These are phyloP conservation scores for Astrephomene gubernaculifera DNA, from an alignment of 139 green algal species.

Conservation along the genomic window DNA sequence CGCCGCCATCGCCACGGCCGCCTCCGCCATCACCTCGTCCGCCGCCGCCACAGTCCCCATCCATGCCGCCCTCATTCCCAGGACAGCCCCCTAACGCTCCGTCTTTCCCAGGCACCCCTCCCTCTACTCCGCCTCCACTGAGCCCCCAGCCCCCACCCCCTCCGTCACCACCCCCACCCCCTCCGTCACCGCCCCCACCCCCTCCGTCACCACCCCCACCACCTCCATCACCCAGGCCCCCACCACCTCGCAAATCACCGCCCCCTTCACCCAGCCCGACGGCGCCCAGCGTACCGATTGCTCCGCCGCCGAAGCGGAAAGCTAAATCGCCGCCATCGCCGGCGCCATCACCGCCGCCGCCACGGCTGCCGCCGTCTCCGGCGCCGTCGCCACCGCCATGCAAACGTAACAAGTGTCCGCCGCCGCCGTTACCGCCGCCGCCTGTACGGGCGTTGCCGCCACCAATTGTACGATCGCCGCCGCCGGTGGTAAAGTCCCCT, in stretches of 20 bases:
- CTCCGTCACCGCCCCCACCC: background rate
- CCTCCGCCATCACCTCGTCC: constrained; percentile 5
- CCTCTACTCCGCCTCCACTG: background rate
- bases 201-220: background rate
- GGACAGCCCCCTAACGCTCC: no score
- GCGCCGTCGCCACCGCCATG: background rate
- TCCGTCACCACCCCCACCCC: background rate
- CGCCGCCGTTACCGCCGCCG: background rate
- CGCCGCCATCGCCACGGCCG: background rate
- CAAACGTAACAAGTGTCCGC: no score
- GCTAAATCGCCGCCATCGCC: background rate
- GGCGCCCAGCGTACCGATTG: background rate
- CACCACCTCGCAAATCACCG: background rate
- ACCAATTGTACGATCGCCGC: background rate
- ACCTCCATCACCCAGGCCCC: background rate
- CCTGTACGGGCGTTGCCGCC: background rate
- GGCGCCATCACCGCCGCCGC: background rate
- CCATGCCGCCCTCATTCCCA: background rate
- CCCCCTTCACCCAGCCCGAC: background rate
- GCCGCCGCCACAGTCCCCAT: background rate
- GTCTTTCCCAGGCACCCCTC: background rate
- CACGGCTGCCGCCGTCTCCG: background rate
- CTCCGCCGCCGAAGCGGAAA: background rate
- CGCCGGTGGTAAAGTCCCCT: no score
- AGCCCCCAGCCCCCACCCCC: background rate